Evolutionary conservation across 805 yeast genomes (phyloP).

Genomic region (Candida xyloterini): DNA sequence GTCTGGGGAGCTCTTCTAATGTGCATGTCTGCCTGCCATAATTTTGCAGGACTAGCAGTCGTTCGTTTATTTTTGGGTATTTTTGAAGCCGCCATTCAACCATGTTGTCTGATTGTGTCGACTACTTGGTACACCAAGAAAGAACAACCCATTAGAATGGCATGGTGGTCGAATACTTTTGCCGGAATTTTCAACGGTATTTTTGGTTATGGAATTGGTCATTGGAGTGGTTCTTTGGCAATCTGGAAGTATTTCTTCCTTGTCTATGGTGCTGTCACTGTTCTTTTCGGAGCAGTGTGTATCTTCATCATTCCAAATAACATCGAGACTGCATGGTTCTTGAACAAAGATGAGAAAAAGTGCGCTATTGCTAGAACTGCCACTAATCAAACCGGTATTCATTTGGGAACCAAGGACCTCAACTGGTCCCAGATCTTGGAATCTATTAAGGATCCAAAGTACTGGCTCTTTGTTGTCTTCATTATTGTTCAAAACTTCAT

Average conservation of each 20-base stretch:
- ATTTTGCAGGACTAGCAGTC: conserved; percentile 45
- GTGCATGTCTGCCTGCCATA: conserved; percentile 44
- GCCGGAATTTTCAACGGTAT: conserved; percentile 32
- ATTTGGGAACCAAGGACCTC: conserved; percentile 36
- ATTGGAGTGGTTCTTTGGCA: conserved; percentile 23
- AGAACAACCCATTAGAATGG: conserved; percentile 33
- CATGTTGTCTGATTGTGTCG: conserved; percentile 36
- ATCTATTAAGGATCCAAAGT: conserved; percentile 35
- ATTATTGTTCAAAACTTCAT: conserved; percentile 45
- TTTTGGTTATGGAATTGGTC: conserved; percentile 33
- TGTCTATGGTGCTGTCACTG: conserved; percentile 33
- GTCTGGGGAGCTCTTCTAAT: conserved; percentile 49
- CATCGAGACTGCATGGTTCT: conserved; percentile 35
- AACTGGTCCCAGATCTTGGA: conserved; percentile 30
- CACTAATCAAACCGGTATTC: conserved; percentile 37
- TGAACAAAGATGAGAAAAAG: conserved; percentile 37
- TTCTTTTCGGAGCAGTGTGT: conserved; percentile 32
- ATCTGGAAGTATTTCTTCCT: conserved; percentile 35
- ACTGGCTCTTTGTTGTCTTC: conserved; percentile 31
- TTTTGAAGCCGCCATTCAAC: conserved; percentile 34
- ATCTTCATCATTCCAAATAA: conserved; percentile 32
- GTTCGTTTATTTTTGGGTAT: conserved; percentile 51
- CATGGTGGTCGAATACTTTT: conserved; percentile 34
- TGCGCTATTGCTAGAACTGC: conserved; percentile 31
- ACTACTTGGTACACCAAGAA: conserved; percentile 34